Evolutionary conservation across 2,329 filamentous ascomycete genomes (phyloP), one percentile per base, ranked within the genome.

Genomic region (Trichoderma semiorbis): DNA sequence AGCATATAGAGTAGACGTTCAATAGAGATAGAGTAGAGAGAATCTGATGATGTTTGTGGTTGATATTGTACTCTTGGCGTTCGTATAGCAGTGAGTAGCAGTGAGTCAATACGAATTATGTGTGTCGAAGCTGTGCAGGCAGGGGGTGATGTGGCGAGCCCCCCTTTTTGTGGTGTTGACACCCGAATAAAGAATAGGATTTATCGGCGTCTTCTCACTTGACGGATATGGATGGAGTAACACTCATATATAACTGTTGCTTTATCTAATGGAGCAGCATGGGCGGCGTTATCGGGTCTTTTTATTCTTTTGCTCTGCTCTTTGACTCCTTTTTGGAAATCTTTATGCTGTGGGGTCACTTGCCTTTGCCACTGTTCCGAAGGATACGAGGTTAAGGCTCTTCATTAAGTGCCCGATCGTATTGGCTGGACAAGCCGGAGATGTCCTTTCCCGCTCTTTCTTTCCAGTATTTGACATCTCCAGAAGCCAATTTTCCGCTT

Each of bases 171-270:
- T 24, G 47, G 47, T 24, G 47, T 53, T 53, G 47, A 53, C 21
- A 21, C 21, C 1, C 12, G 3, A 24, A 3, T 24, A 0, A 12
- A 24, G 11, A 7, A 24, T 53, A 7, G 0, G 11, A 7, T 5
- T 7, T 0, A 12, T 24, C 1, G 21, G 0, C 5, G 3, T 53
- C 47, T 7, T 14, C 47, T 14, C 1, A 5, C 5, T 7, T 14
- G 47, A 1, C 21, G 14, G 4, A 53, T 14, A 14, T 3, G 47
- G 11, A 53, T 53, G 47, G 8, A 53, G 0, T 12, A 24, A 2
- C 21, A 2, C 47, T 53, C 11, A 53, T 14, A 53, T 53, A 53
- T 24, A 53, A 53, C 5, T 12, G 21, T 14, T 24, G 10, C n/a
- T 53, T 53, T 53, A 24, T 3, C 47, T 0, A 16, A 24, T 12